A percentile compares a stretch with the other conserved stretches of the same genome.
Evolutionary conservation across 768 basidiomycete genomes (phyloP).

Genomic region (Tylopilus felleus): DNA sequence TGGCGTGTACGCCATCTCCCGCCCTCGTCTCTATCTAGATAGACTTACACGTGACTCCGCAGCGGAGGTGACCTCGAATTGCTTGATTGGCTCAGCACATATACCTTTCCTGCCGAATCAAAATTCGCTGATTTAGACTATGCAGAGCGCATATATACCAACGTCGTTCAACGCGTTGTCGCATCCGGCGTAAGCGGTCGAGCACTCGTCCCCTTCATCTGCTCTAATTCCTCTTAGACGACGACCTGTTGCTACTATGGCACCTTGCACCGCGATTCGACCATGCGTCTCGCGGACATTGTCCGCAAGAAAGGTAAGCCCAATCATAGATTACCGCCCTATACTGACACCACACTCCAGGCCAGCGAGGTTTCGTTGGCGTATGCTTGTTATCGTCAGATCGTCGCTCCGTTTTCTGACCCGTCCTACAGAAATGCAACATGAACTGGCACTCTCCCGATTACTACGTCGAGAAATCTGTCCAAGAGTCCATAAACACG

Average conservation of each 20-base stretch:
- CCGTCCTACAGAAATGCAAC: constrained; percentile 31
- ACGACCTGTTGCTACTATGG: constrained; percentile 94
- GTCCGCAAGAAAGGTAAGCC: constrained; percentile 55
- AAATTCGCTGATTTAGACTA: constrained; percentile 68
- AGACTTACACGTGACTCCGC: constrained; percentile 10
- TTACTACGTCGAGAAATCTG: constrained; percentile 67
- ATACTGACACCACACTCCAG: constrained; percentile 32
- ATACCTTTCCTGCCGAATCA: constrained; percentile 88
- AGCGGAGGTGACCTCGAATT: constrained; percentile 86
- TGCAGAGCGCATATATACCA: constrained; percentile 63
- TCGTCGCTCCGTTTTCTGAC: constrained; percentile 2
- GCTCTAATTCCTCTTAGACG: constrained; percentile 44
- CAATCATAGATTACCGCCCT: neutral
- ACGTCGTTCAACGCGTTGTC: constrained; percentile 69
- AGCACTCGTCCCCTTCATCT: neutral
- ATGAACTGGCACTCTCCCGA: constrained; percentile 61
- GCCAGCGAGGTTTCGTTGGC: constrained; percentile 83
- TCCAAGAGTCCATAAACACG: constrained; percentile 52
- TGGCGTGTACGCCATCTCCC: constrained; percentile 29
- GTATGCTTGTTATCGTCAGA: constrained; percentile 41
- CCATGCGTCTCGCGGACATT: constrained; percentile 77
- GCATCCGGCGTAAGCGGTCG: constrained; percentile 63
- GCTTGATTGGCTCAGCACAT: constrained; percentile 79
- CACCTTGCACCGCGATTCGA: constrained; percentile 74
- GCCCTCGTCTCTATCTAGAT: neutral